phyloP scores from a whole-genome alignment of 306 rosid genomes.

The Ceratonia siliqua region DNA sequence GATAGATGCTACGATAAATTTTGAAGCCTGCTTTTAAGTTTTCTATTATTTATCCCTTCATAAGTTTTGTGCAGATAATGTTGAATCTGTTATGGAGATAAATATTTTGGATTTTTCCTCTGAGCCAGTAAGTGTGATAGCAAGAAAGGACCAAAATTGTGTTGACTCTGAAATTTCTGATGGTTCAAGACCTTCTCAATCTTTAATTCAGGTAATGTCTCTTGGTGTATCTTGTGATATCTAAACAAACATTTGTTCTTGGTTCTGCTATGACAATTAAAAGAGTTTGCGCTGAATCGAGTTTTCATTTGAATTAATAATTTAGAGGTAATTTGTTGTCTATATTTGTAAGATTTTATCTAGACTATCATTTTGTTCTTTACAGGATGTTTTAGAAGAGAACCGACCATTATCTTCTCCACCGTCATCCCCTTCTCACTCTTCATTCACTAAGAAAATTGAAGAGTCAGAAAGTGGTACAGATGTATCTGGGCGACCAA shows the following conservation, averaged over 20 bases:
- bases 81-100: slow-evolving; percentile 37
- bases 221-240: background rate
- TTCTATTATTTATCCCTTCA: slow-evolving; percentile 23
- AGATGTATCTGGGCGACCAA: slow-evolving; percentile 69
- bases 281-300: background rate
- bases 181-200: slow-evolving; percentile 36
- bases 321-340: background rate
- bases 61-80: slow-evolving; percentile 46
- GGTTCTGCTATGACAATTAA: background rate
- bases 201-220: slow-evolving; percentile 58
- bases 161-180: slow-evolving; percentile 41
- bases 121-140: slow-evolving; percentile 37
- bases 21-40: slow-evolving; percentile 10
- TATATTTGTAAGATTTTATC: background rate
- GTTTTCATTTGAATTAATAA: slow-evolving; percentile 15
- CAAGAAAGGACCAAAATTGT: slow-evolving; percentile 44
- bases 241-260: background rate
- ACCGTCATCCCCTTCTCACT: slow-evolving; percentile 50
- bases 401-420: slow-evolving; percentile 52
- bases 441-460: slow-evolving; percentile 39
- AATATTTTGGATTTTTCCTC: slow-evolving; percentile 44
- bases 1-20: slow-evolving; percentile 1
- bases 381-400: slow-evolving; percentile 62
- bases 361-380: slow-evolving; percentile 10
- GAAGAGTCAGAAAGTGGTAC: slow-evolving; percentile 49